Base-by-base conservation (phyloP, 2,329 filamentous ascomycete species). In the Helotiales sp. region DNA sequence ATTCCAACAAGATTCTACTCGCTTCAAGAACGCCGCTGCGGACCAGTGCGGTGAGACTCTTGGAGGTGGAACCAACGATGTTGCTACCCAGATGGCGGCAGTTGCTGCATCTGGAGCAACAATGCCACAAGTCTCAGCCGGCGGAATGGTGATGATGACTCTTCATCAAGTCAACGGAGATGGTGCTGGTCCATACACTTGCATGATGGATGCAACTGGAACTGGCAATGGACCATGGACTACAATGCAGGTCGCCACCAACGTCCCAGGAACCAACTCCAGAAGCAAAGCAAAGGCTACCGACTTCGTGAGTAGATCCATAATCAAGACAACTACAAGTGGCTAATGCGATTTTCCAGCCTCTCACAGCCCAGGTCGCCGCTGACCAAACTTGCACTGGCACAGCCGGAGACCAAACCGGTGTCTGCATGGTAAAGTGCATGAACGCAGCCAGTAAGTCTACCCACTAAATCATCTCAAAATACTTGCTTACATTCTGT, bases 151-250 rank as follows among this genome's bases (percentile, higher is more conserved):
- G 57, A 75, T 74, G 67, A 87, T 88, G 79, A 87, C 83, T 2
- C 75, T 88, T 7, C 85, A 87, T 72, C 84, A 87, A 70, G 83
- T 88, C 70, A 88, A 88, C 72, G 76, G 76, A 36, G 85, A 88
- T 64, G 85, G 85, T 56, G 85, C 81, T 56, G 85, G 62, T 10
- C 84, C 85, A 1, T 88, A 86, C 72, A 79, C 75, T 4, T 87
- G 84, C 75, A 84, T 83, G 79, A 84, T 88, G 69, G 85, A 86
- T 67, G 71, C 76, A 55, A 83, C 84, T 58, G 85, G 77, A 51
- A 83, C 83, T 3, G 84, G 78, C n/a, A 69, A 75, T 48, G n/a
- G n/a, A n/a, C 69, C 75, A 62, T 86, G 81, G 80, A 67, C 72
- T 22, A 72, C 77, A 52, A 82, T 85, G 71, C 71, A 79, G 46